phyloP scores from a whole-genome alignment of 805 yeast genomes.

The Ogataea angusta region DNA sequence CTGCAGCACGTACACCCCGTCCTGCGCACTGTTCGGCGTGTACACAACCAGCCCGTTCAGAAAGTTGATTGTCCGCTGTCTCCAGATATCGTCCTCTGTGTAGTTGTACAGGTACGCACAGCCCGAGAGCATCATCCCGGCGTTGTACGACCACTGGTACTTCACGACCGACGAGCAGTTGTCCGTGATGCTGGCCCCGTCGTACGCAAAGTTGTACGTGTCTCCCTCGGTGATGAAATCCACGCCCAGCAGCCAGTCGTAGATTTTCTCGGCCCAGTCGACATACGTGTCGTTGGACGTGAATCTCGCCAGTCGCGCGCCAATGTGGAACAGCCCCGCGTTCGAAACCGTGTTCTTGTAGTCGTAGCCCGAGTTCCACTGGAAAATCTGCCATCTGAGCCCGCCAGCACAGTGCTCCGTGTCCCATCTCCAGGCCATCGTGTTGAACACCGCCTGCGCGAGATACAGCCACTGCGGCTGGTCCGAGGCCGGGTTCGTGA shows the following conservation, averaged over 20 bases:
- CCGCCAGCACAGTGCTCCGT: conserved; percentile 74
- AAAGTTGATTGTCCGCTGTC: conserved; percentile 51
- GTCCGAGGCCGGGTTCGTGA: conserved; percentile 60
- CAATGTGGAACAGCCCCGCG: conserved; percentile 84
- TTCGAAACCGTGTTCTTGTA: conserved; percentile 91
- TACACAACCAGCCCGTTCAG: conserved; percentile 54
- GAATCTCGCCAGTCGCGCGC: conserved; percentile 82
- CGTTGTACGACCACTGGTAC: conserved; percentile 84
- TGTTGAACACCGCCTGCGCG: conserved; percentile 86
- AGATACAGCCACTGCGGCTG: conserved; percentile 76
- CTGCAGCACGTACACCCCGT: conserved; percentile 46
- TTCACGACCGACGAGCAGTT: conserved; percentile 61
- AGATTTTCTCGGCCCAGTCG: conserved; percentile 70
- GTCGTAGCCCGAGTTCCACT: conserved; percentile 92
- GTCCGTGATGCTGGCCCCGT: conserved; percentile 57
- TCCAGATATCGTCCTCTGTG: conserved; percentile 69
- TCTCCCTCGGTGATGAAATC: conserved; percentile 43
- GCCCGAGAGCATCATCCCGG: conserved; percentile 75
- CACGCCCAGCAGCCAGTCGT: conserved; percentile 72
- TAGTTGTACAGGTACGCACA: conserved; percentile 75
- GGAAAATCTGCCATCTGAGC: conserved; percentile 91
- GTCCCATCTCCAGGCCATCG: conserved; percentile 93
- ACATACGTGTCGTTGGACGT: conserved; percentile 71
- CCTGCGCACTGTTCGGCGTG: conserved; percentile 40
- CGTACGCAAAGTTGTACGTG: conserved; percentile 52